Percentiles rank a stretch among this genome's conserved stretches.
These are phyloP conservation scores for Sisymbrium irio DNA, from an alignment of 345 rosid genomes.

Conservation along the genomic window DNA sequence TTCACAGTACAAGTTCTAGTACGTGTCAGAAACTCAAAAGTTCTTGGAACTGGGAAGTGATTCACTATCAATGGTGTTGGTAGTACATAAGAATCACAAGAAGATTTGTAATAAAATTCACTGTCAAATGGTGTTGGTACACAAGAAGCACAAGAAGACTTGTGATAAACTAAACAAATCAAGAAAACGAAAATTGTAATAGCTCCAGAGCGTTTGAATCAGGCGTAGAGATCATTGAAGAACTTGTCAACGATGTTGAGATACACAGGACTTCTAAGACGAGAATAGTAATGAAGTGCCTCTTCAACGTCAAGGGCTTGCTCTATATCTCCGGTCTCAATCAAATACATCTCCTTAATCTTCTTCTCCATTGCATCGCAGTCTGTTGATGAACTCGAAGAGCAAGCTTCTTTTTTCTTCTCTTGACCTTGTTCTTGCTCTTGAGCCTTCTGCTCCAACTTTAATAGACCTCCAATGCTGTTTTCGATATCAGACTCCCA, in stretches of 20 bases:
- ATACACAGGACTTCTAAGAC: constrained; percentile 73
- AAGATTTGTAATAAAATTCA: neutral
- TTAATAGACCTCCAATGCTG: constrained; percentile 5
- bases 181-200: neutral
- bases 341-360: constrained; percentile 78
- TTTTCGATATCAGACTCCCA: constrained; percentile 33
- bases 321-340: constrained; percentile 63
- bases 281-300: constrained; percentile 80
- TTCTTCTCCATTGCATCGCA: constrained; percentile 47
- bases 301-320: constrained; percentile 87
- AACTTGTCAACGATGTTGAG: constrained; percentile 78
- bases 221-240: constrained; percentile 64
- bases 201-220: neutral
- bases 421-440: constrained; percentile 10
- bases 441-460: constrained; percentile 5
- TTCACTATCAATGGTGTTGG: neutral
- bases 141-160: constrained; percentile 8
- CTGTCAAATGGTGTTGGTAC: neutral
- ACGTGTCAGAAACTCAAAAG: neutral
- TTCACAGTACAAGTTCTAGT: neutral
- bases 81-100: neutral
- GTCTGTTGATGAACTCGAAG: constrained; percentile 13
- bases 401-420: constrained; percentile 22
- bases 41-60: neutral
- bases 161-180: neutral